Conservation (phyloP, 1,284 basidiomycete species). For the Cystobasidium sp. region DNA sequence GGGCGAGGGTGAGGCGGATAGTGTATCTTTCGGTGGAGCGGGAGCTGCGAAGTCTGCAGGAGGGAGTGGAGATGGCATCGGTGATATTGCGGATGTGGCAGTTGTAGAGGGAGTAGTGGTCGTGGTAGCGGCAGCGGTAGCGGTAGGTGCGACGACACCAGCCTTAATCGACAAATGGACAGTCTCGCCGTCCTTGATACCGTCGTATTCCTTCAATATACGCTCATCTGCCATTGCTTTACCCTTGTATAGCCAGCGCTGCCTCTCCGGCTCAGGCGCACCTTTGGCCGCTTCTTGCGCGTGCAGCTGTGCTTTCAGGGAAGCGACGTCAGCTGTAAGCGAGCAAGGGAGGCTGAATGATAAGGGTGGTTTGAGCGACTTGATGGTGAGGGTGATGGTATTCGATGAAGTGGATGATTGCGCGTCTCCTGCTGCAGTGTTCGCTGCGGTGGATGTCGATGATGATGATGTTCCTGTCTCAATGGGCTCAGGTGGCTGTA, state of each 20-base stretch:
- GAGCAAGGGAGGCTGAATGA: constrained; percentile 71
- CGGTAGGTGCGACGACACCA: constrained; percentile 50
- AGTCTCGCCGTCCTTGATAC: constrained; percentile 72
- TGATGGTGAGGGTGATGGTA: constrained; percentile 75
- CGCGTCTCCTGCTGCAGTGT: constrained; percentile 10
- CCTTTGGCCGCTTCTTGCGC: constrained; percentile 61
- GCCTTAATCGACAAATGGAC: constrained; percentile 83
- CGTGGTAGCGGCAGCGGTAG: not conserved
- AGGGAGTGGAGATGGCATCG: constrained; percentile 23
- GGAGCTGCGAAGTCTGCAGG: constrained; percentile 27
- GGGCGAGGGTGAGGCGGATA: constrained; percentile 27
- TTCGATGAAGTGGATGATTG: constrained; percentile 46
- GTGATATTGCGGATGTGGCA: constrained; percentile 23
- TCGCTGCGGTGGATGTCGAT: not conserved
- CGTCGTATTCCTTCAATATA: constrained; percentile 80
- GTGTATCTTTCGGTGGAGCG: constrained; percentile 21
- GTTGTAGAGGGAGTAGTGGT: constrained; percentile 15
- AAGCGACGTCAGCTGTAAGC: constrained; percentile 74
- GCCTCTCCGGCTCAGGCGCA: constrained; percentile 70
- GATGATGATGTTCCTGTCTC: constrained; percentile 7
- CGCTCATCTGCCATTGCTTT: constrained; percentile 85
- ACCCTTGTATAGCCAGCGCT: constrained; percentile 85
- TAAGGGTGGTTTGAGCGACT: constrained; percentile 83
- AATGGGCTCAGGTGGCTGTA: constrained; percentile 34
- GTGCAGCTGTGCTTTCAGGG: constrained; percentile 75